phyloP scores from a whole-genome alignment of 768 basidiomycete genomes.

The Hygrophoropsis aurantiaca region DNA sequence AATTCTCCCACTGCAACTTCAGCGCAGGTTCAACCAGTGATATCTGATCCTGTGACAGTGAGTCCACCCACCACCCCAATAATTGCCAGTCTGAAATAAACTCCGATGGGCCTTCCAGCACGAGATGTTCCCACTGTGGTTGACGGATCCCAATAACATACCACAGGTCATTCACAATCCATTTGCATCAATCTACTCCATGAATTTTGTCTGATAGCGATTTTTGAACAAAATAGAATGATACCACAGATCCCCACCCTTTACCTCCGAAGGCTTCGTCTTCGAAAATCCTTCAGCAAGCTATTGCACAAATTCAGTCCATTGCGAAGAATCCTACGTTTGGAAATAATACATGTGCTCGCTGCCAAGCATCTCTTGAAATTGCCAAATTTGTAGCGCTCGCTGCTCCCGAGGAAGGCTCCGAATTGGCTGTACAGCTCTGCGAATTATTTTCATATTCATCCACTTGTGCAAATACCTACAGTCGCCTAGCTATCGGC shows the following conservation, averaged over 20 bases:
- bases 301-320: constrained; percentile 56
- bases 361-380: constrained; percentile 61
- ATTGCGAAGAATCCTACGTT: constrained; percentile 55
- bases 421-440: constrained; percentile 54
- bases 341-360: constrained; percentile 51
- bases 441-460: constrained; percentile 61
- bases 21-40: constrained; percentile 73
- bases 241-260: constrained; percentile 63
- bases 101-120: constrained; percentile 40
- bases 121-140: constrained; percentile 52
- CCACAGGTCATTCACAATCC: constrained; percentile 38
- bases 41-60: constrained; percentile 71
- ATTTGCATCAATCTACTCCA: neutral
- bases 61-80: constrained; percentile 7
- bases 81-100: neutral
- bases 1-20: constrained; percentile 73
- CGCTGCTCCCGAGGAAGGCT: constrained; percentile 60
- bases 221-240: constrained; percentile 33
- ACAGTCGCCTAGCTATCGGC: constrained; percentile 49
- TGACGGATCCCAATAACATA: constrained; percentile 64
- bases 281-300: constrained; percentile 46
- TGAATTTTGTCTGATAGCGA: neutral
- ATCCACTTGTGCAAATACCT: constrained; percentile 47
- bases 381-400: constrained; percentile 66
- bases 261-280: constrained; percentile 58